Conservation (phyloP, 1,284 basidiomycete genomes). For the Irpex sp. region DNA sequence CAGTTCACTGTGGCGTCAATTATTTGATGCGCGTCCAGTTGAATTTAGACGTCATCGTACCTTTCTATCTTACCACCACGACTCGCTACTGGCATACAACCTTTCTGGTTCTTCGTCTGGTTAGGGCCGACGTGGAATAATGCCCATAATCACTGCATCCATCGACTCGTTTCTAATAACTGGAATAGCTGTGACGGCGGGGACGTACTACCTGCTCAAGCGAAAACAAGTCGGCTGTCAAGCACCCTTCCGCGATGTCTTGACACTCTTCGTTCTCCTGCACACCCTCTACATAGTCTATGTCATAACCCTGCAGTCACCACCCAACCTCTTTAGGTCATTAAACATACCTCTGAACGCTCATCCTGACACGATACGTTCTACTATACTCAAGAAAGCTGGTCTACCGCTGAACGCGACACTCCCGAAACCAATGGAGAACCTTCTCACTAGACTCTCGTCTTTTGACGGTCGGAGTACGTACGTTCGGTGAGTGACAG, state of each 20-base stretch:
- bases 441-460: slow-evolving; percentile 51
- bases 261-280: slow-evolving; percentile 40
- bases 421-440: slow-evolving; percentile 45
- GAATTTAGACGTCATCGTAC: background rate
- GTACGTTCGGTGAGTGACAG: slow-evolving; percentile 51
- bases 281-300: slow-evolving; percentile 56
- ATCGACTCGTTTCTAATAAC: slow-evolving; percentile 27
- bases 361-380: slow-evolving; percentile 48
- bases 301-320: slow-evolving; percentile 43
- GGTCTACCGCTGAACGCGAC: slow-evolving; percentile 26
- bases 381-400: slow-evolving; percentile 37
- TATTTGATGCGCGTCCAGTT: too few relatives aligned
- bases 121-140: slow-evolving; percentile 1
- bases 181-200: slow-evolving; percentile 18
- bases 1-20: too few relatives aligned
- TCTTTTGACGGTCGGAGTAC: slow-evolving; percentile 55
- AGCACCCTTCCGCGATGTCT: slow-evolving; percentile 19
- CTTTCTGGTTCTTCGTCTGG: background rate
- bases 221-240: slow-evolving; percentile 13
- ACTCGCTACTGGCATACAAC: background rate
- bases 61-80: background rate
- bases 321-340: slow-evolving; percentile 59
- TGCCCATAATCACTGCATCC: slow-evolving; percentile 25
- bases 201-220: slow-evolving; percentile 18
- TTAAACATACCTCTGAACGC: slow-evolving; percentile 53